Percentiles rank a stretch among this genome's conserved stretches.
Conservation (phyloP, 495 filamentous ascomycete genomes). For the Penicillium silybi region DNA sequence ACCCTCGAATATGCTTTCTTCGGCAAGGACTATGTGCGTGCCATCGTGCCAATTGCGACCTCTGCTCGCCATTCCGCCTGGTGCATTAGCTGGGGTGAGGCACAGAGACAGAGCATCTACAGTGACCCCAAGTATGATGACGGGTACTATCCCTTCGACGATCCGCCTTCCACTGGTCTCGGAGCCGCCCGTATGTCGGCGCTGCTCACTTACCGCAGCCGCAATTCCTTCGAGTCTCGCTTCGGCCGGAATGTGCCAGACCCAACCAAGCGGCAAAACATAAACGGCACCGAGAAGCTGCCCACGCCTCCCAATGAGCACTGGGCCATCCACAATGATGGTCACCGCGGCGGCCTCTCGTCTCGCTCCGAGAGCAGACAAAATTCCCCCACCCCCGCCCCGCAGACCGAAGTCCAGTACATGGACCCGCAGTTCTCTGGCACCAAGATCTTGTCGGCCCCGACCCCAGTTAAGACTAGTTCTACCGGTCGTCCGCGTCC, state of each 20-base stretch:
- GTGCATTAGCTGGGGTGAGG: constrained; percentile 99
- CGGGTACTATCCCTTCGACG: constrained; percentile 82
- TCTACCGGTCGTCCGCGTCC: constrained; percentile 43
- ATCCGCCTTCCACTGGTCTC: constrained; percentile 80
- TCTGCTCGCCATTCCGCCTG: constrained; percentile 95
- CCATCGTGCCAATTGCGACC: constrained; percentile 91
- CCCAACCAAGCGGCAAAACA: constrained; percentile 70
- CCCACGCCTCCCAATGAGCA: constrained; percentile 73
- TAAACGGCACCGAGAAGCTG: constrained; percentile 61
- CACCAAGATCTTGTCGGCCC: constrained; percentile 47
- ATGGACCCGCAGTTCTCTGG: constrained; percentile 80
- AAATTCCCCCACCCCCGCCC: constrained; percentile 29
- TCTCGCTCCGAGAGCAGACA: constrained; percentile 34
- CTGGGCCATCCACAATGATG: constrained; percentile 94
- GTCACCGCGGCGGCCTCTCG: constrained; percentile 60
- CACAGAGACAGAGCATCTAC: constrained; percentile 96
- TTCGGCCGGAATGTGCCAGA: constrained; percentile 93
- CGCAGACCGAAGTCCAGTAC: constrained; percentile 36
- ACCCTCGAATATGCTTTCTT: constrained; percentile 96
- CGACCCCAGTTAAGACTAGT: constrained; percentile 13
- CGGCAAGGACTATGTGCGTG: constrained; percentile 86
- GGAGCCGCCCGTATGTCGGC: constrained; percentile 96
- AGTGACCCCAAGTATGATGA: constrained; percentile 97
- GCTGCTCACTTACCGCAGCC: constrained; percentile 89
- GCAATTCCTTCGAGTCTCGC: constrained; percentile 92